Evolutionary conservation across 345 rosid species (phyloP), one percentile per base, ranked within the genome.

Genomic region (Euphorbia peplus): DNA sequence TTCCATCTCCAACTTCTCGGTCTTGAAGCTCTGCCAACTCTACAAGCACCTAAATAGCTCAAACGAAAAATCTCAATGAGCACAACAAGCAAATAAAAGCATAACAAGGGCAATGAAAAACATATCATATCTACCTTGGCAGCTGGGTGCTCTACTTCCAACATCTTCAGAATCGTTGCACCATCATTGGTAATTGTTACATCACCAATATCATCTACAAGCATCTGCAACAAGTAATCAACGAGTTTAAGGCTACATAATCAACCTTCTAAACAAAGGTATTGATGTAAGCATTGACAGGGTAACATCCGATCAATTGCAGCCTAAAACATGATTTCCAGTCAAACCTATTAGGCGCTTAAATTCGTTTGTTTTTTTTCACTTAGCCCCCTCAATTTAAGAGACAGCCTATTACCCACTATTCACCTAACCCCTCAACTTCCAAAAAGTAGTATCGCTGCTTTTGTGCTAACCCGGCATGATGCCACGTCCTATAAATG

Each of bases 21-120:
- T 92, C 99, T 75, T 92, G 98, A 80, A 90, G 97, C 81, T 95
- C 98, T 47, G 99, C 97, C 93, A 90, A 84, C 84, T 95, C 98
- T 15, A 90, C 99, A 19, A 95, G 92, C 30, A 90, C 92, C 98
- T 92, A 80, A 35, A 35, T n/a, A 70, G 12, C 52, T 35, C 67
- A 69, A 62, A 67, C 37, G n/a, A 52, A n/a, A 13, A 57, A 37
- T 1, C 11, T 65, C n/a, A 57, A 70, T 2, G 58, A 9, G 50
- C 21, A 44, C 4, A 22, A 44, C 4, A 22, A 32, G 2, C 16
- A 41, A 46, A 50, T 19, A 56, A 25, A 5, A 68, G 32, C 52
- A 53, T 24, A 66, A n/a, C 14, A 19, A 22, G 1, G 24, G 12
- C 19, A 46, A 75, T 16, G 22, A 0, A 10, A 39, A 16, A 46